phyloP scores from a whole-genome alignment of 805 yeast genomes.

The Helenozyma rhizophorensis region DNA sequence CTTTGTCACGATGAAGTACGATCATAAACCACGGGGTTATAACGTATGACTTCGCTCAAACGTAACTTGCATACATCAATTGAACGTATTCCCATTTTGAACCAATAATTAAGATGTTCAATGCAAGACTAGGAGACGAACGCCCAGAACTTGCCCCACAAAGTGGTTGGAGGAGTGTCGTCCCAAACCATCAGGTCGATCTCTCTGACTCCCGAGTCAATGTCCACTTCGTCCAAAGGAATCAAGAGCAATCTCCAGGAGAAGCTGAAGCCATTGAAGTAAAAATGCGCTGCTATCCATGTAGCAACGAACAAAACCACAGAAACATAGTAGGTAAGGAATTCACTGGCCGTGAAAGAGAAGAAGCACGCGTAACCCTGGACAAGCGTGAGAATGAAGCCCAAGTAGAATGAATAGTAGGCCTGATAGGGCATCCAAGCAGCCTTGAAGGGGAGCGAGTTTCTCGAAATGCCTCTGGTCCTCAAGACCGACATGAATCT shows the following conservation, averaged over 20 bases:
- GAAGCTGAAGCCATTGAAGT: constrained; percentile 38
- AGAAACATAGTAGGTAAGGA: constrained; percentile 71
- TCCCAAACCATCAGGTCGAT: constrained; percentile 59
- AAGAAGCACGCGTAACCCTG: constrained; percentile 72
- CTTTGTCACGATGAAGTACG: too few relatives aligned
- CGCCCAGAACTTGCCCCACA: constrained; percentile 56
- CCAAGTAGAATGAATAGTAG: constrained; percentile 54
- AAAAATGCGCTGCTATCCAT: constrained; percentile 53
- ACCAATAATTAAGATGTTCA: too few relatives aligned
- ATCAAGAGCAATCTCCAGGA: constrained; percentile 40
- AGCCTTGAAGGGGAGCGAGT: constrained; percentile 72
- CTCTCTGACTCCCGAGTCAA: constrained; percentile 62
- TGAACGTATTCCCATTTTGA: too few relatives aligned
- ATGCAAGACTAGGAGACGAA: constrained; percentile 15
- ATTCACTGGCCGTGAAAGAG: constrained; percentile 47
- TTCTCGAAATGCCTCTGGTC: constrained; percentile 60
- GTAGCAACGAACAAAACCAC: constrained; percentile 52
- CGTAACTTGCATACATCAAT: too few relatives aligned
- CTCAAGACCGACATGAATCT: constrained; percentile 66
- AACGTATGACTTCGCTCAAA: too few relatives aligned
- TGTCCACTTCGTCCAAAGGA: constrained; percentile 60
- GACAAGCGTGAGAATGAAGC: constrained; percentile 55
- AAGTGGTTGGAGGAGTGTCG: constrained; percentile 38
- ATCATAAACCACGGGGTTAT: too few relatives aligned
- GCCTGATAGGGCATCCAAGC: constrained; percentile 64